Evolutionary conservation across 306 rosid genomes (phyloP).

Genomic region (Calophaca sinica): DNA sequence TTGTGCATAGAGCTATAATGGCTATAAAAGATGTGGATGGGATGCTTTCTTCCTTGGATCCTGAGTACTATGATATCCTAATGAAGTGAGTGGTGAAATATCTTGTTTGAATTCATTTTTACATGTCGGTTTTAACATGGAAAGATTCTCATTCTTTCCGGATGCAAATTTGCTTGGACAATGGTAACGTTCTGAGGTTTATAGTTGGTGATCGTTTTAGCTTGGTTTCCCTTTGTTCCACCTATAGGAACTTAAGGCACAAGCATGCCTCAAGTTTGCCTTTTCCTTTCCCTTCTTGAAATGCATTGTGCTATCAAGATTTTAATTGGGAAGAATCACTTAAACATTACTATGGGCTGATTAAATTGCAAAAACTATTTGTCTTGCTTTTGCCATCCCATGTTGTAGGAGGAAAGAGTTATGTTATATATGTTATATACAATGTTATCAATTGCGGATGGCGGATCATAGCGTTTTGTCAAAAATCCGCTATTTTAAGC

Average conservation of each 20-base stretch:
- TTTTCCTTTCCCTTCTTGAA: not conserved
- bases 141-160: not conserved
- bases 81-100: slow-evolving; percentile 73
- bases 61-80: slow-evolving; percentile 96
- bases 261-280: not conserved
- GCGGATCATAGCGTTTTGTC: no score
- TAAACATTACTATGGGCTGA: no score
- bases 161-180: not conserved
- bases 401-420: no score
- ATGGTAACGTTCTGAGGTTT: no score
- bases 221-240: slow-evolving; percentile 29
- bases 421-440: no score
- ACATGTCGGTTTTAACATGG: slow-evolving; percentile 1
- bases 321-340: not conserved
- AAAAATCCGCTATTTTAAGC: no score
- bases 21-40: slow-evolving; percentile 96
- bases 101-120: slow-evolving; percentile 16
- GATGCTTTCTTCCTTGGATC: slow-evolving; percentile 91
- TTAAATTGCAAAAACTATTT: no score
- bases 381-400: no score
- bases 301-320: slow-evolving; percentile 1
- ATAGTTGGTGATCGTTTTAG: not conserved
- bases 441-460: no score
- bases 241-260: not conserved
- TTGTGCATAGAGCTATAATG: slow-evolving; percentile 94